Evolutionary conservation across 2,329 filamentous ascomycete species (phyloP), one percentile per base, ranked within the genome.

Genomic region (Trichoderma asperellum): DNA sequence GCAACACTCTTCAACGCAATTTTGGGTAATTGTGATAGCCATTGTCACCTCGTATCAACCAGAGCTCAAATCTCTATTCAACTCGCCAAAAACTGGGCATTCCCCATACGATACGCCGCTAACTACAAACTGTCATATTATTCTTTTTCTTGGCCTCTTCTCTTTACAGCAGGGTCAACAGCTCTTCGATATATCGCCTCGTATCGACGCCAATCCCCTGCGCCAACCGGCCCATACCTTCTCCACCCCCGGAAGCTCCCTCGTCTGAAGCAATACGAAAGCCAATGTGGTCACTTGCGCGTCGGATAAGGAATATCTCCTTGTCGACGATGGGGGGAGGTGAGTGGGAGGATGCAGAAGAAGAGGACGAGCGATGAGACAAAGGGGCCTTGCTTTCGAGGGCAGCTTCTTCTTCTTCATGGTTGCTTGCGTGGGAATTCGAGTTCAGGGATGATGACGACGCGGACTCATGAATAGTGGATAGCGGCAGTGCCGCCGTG

Each of bases 171-270:
- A 93, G 77, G 75, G 85, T 92, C 77, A 94, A 80, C 68, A 94
- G 77, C 1, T 88, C 89, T 77, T 94, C 91, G 4, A 94, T 88
- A 78, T 94, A 94, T 76, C 86, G 87, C 77, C 89, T 86, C 35
- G 91, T 92, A 81, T 94, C 92, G 40, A 94, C 85, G 0, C 92
- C 92, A 72, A 94, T 92, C 0, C 91, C 92, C 75, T 92, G 89
- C 0, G 87, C 88, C 72, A 93, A 78, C 68, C 86, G 85, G 24
- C 84, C 86, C 1, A 89, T 86, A 3, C 87, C 87, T 29, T 86
- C 86, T 56, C 84, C 74, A 83, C 87, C 81, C 68, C 84, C 75
- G 58, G 79, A 73, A 16, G 81, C 75, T 71, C 81, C 70, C 74
- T 83, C 78, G n/a, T 75, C 76, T 21, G 76, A 75, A 18, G 80